Conservation (phyloP, 257 asterid genomes). For the Cynanchum wilfordii region DNA sequence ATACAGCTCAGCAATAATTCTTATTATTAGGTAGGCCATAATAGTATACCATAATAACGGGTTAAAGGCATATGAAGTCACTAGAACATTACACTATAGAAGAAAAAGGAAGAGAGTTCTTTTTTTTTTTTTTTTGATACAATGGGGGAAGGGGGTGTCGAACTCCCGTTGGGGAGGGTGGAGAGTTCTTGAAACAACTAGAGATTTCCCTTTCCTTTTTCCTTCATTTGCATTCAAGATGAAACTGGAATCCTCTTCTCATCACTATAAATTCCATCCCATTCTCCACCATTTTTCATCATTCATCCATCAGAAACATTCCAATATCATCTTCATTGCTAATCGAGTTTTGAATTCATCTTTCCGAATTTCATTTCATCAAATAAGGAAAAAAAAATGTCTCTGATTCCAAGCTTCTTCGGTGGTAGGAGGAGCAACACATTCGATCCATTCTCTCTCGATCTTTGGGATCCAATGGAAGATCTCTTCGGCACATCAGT, state of each 20-base stretch:
- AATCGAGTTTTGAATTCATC: no score
- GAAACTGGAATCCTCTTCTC: not conserved
- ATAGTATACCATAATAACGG: no score
- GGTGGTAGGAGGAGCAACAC: conserved; percentile 7
- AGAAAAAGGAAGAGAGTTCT: not conserved
- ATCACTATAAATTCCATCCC: not conserved
- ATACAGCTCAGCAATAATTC: no score
- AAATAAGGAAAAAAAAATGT: not conserved
- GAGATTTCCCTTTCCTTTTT: not conserved
- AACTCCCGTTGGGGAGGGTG: no score
- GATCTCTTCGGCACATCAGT: not conserved
- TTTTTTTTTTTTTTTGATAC: no score
- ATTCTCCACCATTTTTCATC: not conserved
- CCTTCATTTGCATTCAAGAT: not conserved
- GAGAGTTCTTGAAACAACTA: not conserved
- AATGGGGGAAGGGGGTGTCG: no score
- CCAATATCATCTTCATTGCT: not conserved
- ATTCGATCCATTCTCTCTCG: conserved; percentile 18
- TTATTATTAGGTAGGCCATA: no score
- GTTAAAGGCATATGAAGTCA: not conserved
- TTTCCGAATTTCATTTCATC: not conserved
- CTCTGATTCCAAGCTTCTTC: conserved; percentile 12
- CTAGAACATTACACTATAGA: conserved; percentile 6
- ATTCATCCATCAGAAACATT: not conserved
- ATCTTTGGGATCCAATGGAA: conserved; percentile 17